Conservation (phyloP, 116 monocot genomes). For the Phalaenopsis hybrid region DNA sequence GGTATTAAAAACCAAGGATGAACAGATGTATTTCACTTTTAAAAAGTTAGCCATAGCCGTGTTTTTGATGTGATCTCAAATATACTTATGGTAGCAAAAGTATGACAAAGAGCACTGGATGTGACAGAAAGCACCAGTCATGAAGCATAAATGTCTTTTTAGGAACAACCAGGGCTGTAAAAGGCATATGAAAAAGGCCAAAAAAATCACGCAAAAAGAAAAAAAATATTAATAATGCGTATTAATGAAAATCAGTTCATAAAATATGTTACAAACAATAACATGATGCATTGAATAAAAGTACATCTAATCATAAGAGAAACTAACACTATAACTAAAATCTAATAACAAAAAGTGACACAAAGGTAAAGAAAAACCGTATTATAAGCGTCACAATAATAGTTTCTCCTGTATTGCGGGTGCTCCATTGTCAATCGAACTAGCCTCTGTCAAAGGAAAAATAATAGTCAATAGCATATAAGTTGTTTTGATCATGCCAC, state of each 20-base stretch:
- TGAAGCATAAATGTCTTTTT: not conserved
- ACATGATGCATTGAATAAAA: no score
- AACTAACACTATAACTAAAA: no score
- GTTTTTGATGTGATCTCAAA: not conserved
- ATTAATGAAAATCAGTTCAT: no score
- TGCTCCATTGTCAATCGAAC: slow-evolving; percentile 2
- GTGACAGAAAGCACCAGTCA: not conserved
- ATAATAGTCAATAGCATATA: not conserved
- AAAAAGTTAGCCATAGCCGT: no score
- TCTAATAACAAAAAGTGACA: no score
- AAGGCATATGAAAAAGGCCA: not conserved
- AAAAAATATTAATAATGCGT: not conserved
- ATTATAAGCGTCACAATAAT: not conserved
- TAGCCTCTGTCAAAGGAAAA: not conserved
- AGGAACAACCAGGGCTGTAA: not conserved
- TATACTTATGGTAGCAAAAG: not conserved
- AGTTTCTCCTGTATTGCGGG: not conserved
- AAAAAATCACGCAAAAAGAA: not conserved
- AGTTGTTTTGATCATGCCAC: not conserved
- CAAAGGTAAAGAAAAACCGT: not conserved
- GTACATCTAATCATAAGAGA: no score
- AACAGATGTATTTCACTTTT: not conserved
- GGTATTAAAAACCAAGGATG: no score
- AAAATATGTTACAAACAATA: no score
- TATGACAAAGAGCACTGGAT: not conserved